These are phyloP conservation scores for Turnera subulata DNA, from an alignment of 345 rosid genomes.

Conservation along the genomic window DNA sequence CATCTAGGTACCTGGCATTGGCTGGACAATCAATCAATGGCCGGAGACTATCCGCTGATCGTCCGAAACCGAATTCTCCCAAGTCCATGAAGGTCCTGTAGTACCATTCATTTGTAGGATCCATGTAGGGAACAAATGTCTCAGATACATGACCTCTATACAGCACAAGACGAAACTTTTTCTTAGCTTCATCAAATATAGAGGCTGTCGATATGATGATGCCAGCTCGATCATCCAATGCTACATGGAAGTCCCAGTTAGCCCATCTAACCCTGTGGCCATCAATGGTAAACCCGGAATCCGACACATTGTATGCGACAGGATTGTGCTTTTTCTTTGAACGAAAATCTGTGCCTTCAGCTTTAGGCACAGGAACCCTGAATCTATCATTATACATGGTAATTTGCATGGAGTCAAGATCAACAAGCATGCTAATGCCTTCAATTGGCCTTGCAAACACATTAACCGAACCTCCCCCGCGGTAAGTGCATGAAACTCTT, in stretches of 20 bases:
- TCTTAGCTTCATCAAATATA: constrained; percentile 34
- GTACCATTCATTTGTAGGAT: constrained; percentile 78
- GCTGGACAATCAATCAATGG: constrained; percentile 62
- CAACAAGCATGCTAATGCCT: constrained; percentile 51
- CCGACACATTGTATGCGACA: constrained; percentile 33
- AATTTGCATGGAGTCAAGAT: constrained; percentile 57
- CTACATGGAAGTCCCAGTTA: constrained; percentile 72
- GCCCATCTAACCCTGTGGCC: constrained; percentile 55
- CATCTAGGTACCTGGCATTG: constrained; percentile 55
- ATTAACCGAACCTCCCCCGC: constrained; percentile 58
- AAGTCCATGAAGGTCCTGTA: constrained; percentile 69
- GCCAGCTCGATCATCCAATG: constrained; percentile 61
- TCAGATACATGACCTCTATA: constrained; percentile 71
- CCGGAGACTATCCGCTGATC: constrained; percentile 47
- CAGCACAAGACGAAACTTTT: constrained; percentile 39
- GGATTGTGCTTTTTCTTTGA: constrained; percentile 24
- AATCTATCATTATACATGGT: constrained; percentile 42
- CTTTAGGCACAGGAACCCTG: constrained; percentile 53
- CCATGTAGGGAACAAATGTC: constrained; percentile 83
- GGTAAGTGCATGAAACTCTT: constrained; percentile 45
- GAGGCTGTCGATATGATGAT: constrained; percentile 56
- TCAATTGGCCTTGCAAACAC: constrained; percentile 66
- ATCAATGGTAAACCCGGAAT: constrained; percentile 32
- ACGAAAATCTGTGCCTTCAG: constrained; percentile 66
- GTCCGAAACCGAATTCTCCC: constrained; percentile 79